These are phyloP conservation scores for Hemileccinum rubropunctum DNA, from an alignment of 768 basidiomycete genomes.

Conservation along the genomic window DNA sequence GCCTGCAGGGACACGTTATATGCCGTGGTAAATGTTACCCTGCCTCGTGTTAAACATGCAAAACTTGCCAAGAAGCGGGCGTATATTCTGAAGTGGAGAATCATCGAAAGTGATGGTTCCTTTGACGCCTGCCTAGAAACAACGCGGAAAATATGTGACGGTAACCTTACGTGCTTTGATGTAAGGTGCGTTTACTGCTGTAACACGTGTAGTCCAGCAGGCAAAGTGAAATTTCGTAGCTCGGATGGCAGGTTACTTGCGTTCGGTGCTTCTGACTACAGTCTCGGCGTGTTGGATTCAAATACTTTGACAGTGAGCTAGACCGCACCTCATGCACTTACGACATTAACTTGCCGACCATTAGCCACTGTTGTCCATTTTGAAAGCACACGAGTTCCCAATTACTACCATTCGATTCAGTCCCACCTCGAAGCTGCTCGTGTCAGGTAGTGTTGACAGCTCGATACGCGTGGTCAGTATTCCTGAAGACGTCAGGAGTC, in stretches of 20 bases:
- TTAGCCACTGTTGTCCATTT: conserved; percentile 84
- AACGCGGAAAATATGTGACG: conserved; percentile 70
- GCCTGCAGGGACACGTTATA: conserved; percentile 52
- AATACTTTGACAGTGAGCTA: conserved; percentile 66
- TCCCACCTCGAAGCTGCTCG: conserved; percentile 71
- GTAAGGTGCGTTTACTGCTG: conserved; percentile 56
- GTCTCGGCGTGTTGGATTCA: conserved; percentile 81
- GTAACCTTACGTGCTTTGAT: conserved; percentile 84
- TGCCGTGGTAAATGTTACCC: conserved; percentile 66
- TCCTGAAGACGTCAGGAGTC: conserved; percentile 51
- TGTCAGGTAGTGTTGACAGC: conserved; percentile 91
- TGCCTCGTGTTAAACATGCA: conserved; percentile 52
- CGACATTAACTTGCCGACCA: neutral
- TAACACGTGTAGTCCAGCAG: conserved; percentile 2
- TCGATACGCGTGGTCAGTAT: conserved; percentile 77
- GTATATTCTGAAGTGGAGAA: conserved; percentile 73
- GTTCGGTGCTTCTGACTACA: conserved; percentile 84
- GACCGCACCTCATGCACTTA: neutral
- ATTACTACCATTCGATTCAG: conserved; percentile 89
- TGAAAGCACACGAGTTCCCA: conserved; percentile 94
- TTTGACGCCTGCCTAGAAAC: conserved; percentile 52
- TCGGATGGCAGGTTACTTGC: conserved; percentile 79
- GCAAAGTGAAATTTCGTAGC: conserved; percentile 39
- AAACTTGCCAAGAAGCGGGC: conserved; percentile 58
- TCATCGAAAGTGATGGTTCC: conserved; percentile 60